Evolutionary conservation across 1,284 basidiomycete species (phyloP), one percentile per base, ranked within the genome.

Genomic region (Violaceomyces palustris): DNA sequence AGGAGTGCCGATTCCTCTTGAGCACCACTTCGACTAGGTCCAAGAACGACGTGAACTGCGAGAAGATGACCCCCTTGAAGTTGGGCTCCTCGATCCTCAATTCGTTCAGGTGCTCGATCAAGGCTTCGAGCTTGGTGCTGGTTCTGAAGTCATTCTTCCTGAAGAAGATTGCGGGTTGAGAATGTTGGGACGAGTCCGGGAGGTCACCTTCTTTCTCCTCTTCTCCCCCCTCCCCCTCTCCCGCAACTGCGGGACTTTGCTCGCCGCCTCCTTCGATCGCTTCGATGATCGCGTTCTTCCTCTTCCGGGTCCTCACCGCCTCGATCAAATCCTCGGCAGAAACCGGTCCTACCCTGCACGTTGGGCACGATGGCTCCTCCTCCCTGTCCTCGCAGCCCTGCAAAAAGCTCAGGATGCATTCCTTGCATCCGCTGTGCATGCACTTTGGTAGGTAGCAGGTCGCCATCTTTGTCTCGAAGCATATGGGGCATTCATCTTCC

Each of bases 81-180:
- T 47, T 38, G 6, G 60, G 59, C 9, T 83, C 70, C 24, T 81
- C 49, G 81, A 72, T 69, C 38, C 52, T 65, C 27, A 61, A 73
- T 78, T 54, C 67, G 83, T 85, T 78, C 11, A 90, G 78, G 69
- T 85, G 79, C 49, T 79, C 75, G 15, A 85, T 64, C 12, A 90
- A 75, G 4, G 87, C 87, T 40, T 86, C 81, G 1, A 91, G 77
- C 72, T 90, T 96, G 0, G 91, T 93, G 11, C 88, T 91, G 3
- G 86, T 85, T 30, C 82, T 81, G 65, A 93, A 86, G 70, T 90
- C 82, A 64, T 91, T 91, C 50, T 82, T 81, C 15, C 85, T 80
- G 35, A 92, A 72, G 22, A 79, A 75, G 28, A 86, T 75, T 5
- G 75, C 71, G 28, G 81, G 74, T 50, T 77, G 68, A 29, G 77